Base-by-base conservation (phyloP, 345 rosid genomes). In the Murraya paniculata region DNA sequence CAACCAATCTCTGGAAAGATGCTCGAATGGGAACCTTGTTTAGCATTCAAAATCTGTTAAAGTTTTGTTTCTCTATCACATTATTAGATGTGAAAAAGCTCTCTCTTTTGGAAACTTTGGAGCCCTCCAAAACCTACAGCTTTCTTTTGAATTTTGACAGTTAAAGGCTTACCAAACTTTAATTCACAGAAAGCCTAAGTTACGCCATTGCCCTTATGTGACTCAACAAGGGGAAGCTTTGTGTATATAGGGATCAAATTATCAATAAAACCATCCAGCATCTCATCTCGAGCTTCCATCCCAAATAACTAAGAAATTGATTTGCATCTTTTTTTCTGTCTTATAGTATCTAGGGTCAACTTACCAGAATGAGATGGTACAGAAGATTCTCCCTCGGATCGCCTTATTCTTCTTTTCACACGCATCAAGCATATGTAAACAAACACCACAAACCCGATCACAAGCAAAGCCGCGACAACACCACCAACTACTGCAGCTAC, bases 351-450 rank as follows among this genome's bases (percentile, higher is more conserved):
- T 39, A 45, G 25, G 55, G 55, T 73, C 7, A 48, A 62, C 82
- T 72, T 84, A 84, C 89, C 55, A 3, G 85, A 67, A 75, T 84
- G 82, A 74, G 87, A 79, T 79, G 79, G 80, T 30, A 31, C 64
- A 7, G 89, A 87, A 72, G 89, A 83, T 64, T 67, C 78, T 74
- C 82, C 67, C 28, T 81, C 82, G 2, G 86, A 87, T 80, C 72
- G 70, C 78, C 81, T 79, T 70, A 81, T 68, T 39, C 38, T 30
- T 73, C 78, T 81, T 73, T 73, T 85, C 30, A 80, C 59, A 53
- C 79, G 85, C 85, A 85, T 87, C 82, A 83, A 81, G 82, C 85
- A 85, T 65, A 87, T n/a, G 78, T 79, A 87, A 7, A 87, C 84
- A 30, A 83, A 69, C 28, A 80, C 65, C 71, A 75, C 36, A 27